A percentile compares a stretch with the other conserved stretches of the same genome.
phyloP scores from a whole-genome alignment of 352 stramenopile species.

The Chrysophaeum taylorii region DNA sequence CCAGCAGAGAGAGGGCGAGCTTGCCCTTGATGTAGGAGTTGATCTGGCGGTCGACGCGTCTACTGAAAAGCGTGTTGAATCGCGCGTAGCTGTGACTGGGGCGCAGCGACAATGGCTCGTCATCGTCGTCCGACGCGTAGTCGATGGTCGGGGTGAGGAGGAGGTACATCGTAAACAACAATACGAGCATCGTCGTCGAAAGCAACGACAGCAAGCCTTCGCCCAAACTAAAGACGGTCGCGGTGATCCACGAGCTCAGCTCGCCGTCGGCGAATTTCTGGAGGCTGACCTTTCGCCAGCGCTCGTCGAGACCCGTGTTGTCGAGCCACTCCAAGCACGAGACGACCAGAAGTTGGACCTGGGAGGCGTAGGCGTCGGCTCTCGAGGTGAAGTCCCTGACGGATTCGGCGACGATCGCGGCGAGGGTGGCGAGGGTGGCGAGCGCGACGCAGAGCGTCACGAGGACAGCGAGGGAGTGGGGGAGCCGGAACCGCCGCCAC shows the following conservation, averaged over 20 bases:
- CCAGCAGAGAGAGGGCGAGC: background rate
- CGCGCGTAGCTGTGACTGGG: background rate
- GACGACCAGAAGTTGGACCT: background rate
- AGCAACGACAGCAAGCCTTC: conserved; percentile 1
- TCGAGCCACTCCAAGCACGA: too few species aligned
- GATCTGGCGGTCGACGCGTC: conserved; percentile 6
- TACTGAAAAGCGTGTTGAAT: background rate
- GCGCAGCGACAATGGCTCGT: background rate
- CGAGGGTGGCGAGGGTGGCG: background rate
- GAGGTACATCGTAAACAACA: conserved; percentile 10
- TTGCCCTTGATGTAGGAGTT: conserved; percentile 14
- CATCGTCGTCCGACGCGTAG: background rate
- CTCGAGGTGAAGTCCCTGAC: conserved; percentile 3
- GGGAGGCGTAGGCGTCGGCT: background rate
- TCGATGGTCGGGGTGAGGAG: background rate
- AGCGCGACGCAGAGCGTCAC: background rate
- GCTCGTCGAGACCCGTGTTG: background rate
- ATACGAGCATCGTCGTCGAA: background rate
- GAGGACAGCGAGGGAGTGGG: background rate
- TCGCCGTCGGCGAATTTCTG: background rate
- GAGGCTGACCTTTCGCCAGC: background rate
- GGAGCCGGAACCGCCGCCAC: background rate
- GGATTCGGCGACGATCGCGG: background rate
- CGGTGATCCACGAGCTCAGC: background rate
- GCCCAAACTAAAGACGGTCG: background rate